A percentile compares a stretch with the other conserved stretches of the same genome.
These are phyloP conservation scores for Annona squamosa DNA, from an alignment of 164 flowering plant genomes.

Conservation along the genomic window DNA sequence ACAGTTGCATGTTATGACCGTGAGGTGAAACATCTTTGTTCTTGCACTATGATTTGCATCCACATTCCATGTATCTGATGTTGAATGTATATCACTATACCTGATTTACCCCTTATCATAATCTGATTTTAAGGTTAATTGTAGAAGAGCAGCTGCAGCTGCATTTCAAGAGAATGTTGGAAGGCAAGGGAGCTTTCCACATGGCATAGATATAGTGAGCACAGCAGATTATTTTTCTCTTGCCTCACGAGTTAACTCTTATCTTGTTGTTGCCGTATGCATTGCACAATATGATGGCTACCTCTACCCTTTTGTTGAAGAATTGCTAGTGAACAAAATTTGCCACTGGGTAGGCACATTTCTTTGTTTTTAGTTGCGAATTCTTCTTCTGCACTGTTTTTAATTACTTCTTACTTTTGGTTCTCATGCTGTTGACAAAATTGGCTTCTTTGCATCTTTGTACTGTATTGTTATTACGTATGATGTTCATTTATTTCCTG, in stretches of 20 bases:
- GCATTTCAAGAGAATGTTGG: slow-evolving; percentile 99
- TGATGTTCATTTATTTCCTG: neutral
- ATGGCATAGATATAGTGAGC: slow-evolving; percentile 96
- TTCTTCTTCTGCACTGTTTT: neutral
- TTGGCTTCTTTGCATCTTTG: neutral
- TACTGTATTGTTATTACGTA: neutral
- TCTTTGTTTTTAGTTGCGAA: neutral
- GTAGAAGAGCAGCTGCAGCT: slow-evolving; percentile 98
- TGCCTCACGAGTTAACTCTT: slow-evolving; percentile 78
- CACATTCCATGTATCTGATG: neutral
- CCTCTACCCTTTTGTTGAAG: slow-evolving; percentile 78
- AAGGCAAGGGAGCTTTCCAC: slow-evolving; percentile 87
- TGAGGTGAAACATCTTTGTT: slow-evolving; percentile 43
- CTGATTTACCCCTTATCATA: neutral
- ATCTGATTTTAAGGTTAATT: slow-evolving; percentile 65
- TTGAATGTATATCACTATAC: neutral
- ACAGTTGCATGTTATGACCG: slow-evolving; percentile 94
- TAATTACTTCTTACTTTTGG: slow-evolving; percentile 4
- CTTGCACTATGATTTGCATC: neutral
- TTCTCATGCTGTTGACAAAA: neutral
- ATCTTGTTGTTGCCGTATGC: slow-evolving; percentile 67
- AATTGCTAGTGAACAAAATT: slow-evolving; percentile 61
- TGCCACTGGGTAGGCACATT: slow-evolving; percentile 79
- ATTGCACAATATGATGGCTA: slow-evolving; percentile 84
- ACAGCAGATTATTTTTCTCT: slow-evolving; percentile 96